Conservation (phyloP, 345 rosid genomes). For the Brassica rapa region DNA sequence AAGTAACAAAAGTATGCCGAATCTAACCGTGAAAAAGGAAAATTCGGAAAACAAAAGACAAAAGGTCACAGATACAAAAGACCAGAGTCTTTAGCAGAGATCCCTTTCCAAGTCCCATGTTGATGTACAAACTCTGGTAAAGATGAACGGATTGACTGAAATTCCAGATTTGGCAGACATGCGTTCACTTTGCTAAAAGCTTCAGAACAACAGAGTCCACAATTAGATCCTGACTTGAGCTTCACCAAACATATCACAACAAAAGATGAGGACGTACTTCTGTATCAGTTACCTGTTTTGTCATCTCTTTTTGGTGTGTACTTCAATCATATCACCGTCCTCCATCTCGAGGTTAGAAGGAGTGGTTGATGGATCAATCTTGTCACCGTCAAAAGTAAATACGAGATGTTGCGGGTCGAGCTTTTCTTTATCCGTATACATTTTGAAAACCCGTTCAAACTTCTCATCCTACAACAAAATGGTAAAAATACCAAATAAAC, state of each 20-base stretch:
- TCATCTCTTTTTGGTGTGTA: conserved; percentile 59
- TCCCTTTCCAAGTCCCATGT: conserved; percentile 18
- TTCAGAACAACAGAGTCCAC: not conserved
- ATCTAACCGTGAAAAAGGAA: not conserved
- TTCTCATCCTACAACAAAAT: conserved; percentile 71
- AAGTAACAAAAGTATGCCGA: not conserved
- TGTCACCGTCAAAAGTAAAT: conserved; percentile 83
- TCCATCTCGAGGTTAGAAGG: conserved; percentile 86
- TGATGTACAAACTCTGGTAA: conserved; percentile 25
- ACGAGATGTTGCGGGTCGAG: conserved; percentile 51
- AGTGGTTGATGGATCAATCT: conserved; percentile 61
- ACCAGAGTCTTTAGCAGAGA: conserved; percentile 20
- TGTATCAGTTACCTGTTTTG: conserved; percentile 25
- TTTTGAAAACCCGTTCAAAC: conserved; percentile 71
- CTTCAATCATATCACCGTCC: conserved; percentile 89
- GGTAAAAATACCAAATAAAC: conserved; percentile 7
- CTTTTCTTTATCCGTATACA: conserved; percentile 67
- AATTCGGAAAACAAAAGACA: conserved; percentile 1
- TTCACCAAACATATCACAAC: not conserved
- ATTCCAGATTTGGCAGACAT: conserved; percentile 13
- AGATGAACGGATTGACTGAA: conserved; percentile 1
- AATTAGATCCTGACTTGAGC: conserved; percentile 3
- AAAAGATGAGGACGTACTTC: not conserved
- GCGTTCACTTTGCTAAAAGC: not conserved
- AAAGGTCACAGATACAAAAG: conserved; percentile 27